Base-by-base conservation (phyloP, 352 stramenopile species). In the Phytophthora hibernalis region DNA sequence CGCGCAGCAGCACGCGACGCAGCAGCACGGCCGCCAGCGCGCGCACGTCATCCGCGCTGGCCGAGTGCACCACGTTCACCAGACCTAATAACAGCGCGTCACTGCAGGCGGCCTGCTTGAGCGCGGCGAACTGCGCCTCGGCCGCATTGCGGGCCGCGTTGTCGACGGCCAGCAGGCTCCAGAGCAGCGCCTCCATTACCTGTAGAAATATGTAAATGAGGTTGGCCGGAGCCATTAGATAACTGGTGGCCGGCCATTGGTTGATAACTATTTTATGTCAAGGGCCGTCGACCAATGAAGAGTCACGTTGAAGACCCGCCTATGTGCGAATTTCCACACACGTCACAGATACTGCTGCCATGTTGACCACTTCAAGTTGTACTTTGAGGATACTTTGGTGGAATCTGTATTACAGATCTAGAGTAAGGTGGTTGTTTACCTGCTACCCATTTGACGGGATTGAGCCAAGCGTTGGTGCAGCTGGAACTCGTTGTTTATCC, bases 11-110 rank as follows among this genome's bases (percentile, higher is more conserved):
- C 54, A 94, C 86, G 57, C 85, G 83, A 2, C 85, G 81, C 50
- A 96, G 60, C 15, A 96, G 73, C 38, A 96, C 84, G 28, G 87
- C 85, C 28, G 85, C 84, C 50, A 96, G 62, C 0, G 80, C 80
- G 30, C 87, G 87, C 13, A 94, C 75, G 59, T 93, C 85, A 55
- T 93, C 85, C 21, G 77, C 71, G 26, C 74, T 73, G 28, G 44
- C 13, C 31, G 83, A 89, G 68, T 91, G 83, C 26, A 92, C 66
- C 20, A 94, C 72, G 28, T 70, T 65, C 48, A 89, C 67, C 22
- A 94, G 76, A 0, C 77, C 77, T 0, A 81, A 58, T 51, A 94
- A 69, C 63, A 86, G 79, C 18, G 73, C 75, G 70, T 94, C 86
- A 26, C 73, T 81, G 45, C 52, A 66, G 5, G 64, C 54, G n/a